phyloP scores from a whole-genome alignment of 192 early-diverging fungal genomes.

The Coemansia sp. region DNA sequence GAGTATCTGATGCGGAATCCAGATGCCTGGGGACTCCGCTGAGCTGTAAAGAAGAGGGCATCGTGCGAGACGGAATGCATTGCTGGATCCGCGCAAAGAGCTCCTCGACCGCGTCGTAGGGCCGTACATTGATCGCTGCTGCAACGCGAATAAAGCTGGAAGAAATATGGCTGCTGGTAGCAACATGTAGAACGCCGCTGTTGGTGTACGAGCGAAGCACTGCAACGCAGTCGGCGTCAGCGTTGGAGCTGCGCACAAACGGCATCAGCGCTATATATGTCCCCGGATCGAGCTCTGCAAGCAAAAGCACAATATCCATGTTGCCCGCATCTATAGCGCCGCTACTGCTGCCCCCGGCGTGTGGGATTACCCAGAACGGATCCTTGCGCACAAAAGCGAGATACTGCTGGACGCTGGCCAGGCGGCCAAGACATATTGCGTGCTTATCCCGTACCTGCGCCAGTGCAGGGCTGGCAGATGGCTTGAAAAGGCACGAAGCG shows the following conservation, averaged over 20 bases:
- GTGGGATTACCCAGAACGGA: slow-evolving; percentile 35
- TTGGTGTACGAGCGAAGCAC: slow-evolving; percentile 5
- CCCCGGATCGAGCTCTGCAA: slow-evolving; percentile 18
- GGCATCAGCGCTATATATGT: slow-evolving; percentile 31
- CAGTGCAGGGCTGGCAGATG: background rate
- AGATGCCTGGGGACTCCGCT: background rate
- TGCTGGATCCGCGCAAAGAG: slow-evolving; percentile 25
- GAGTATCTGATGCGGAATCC: background rate
- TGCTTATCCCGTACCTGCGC: background rate
- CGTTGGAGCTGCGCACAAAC: slow-evolving; percentile 3
- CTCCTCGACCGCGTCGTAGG: slow-evolving; percentile 24
- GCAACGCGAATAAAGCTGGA: slow-evolving; percentile 19
- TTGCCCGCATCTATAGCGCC: slow-evolving; percentile 1
- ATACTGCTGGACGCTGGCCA: slow-evolving; percentile 16
- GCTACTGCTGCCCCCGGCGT: background rate
- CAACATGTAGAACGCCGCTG: background rate
- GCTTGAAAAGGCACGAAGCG: slow-evolving; percentile 31
- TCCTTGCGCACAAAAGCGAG: slow-evolving; percentile 41
- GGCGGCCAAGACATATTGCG: slow-evolving; percentile 12
- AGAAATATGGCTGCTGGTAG: background rate
- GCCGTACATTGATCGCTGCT: slow-evolving; percentile 11
- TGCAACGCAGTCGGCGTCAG: background rate
- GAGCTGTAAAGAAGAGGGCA: background rate
- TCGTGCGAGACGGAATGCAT: background rate
- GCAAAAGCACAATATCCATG: slow-evolving; percentile 17